Conservation (phyloP, 2,329 filamentous ascomycete genomes). For the Fusarium floridanum region DNA sequence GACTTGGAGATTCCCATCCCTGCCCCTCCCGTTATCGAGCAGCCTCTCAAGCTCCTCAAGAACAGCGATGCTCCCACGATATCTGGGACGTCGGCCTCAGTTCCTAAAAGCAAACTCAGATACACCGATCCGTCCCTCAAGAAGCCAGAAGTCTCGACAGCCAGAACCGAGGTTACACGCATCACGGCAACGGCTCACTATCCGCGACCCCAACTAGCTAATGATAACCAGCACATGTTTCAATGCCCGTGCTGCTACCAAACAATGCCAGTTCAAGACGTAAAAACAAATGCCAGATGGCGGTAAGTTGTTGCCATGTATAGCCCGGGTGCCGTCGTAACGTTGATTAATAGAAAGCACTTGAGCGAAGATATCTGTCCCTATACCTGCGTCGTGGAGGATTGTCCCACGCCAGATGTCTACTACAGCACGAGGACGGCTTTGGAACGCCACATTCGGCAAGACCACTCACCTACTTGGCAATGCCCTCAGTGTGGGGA, state of each 20-base stretch:
- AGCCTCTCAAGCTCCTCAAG: not conserved
- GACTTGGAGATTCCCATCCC: not conserved
- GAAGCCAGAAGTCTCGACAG: not conserved
- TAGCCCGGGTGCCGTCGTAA: too few relatives aligned
- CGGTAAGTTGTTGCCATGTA: not conserved
- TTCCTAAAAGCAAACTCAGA: not conserved
- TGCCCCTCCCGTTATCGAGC: not conserved
- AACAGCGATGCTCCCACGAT: not conserved
- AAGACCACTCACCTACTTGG: not conserved
- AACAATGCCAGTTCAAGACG: not conserved
- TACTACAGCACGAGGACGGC: not conserved
- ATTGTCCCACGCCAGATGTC: not conserved
- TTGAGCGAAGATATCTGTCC: not conserved
- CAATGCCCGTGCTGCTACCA: not conserved
- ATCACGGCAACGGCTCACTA: not conserved
- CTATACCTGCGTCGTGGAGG: not conserved
- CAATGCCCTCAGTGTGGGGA: not conserved
- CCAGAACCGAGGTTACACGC: not conserved
- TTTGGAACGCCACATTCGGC: not conserved
- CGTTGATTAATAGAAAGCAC: not conserved
- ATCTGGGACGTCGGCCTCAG: not conserved
- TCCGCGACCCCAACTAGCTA: not conserved
- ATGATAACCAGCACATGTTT: not conserved
- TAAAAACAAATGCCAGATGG: not conserved
- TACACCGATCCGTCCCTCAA: not conserved